phyloP scores from a whole-genome alignment of 495 filamentous ascomycete species.

The Immersiella caudata region DNA sequence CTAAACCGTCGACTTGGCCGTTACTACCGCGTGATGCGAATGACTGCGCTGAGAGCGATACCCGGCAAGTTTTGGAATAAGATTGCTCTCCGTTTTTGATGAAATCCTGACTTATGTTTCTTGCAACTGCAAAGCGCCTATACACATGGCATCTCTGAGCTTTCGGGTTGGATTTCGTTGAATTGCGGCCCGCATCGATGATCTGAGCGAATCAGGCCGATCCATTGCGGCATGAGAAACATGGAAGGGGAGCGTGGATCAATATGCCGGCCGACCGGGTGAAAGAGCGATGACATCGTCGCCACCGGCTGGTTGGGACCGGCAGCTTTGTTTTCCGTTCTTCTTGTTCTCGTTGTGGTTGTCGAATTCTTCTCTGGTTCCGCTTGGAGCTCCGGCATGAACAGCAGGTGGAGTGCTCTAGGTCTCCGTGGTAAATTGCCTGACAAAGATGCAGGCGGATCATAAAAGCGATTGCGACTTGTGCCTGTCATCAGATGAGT shows the following conservation, averaged over 20 bases:
- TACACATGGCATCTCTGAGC: background rate
- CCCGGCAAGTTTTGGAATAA: conserved; percentile 22
- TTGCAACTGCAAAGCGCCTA: background rate
- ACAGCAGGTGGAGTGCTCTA: background rate
- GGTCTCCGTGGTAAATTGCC: background rate
- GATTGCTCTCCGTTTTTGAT: conserved; percentile 8
- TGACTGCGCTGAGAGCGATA: background rate
- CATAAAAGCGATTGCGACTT: background rate
- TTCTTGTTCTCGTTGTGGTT: background rate
- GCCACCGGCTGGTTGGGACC: conserved; percentile 9
- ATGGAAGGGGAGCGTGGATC: conserved; percentile 37
- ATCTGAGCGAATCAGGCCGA: conserved; percentile 16
- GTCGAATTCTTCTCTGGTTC: background rate
- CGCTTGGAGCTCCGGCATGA: background rate
- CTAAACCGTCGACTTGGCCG: background rate
- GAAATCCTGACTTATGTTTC: background rate
- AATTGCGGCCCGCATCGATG: background rate
- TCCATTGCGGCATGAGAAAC: conserved; percentile 11
- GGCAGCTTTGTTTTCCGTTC: background rate
- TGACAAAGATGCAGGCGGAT: background rate
- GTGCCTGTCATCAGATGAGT: background rate
- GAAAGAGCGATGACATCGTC: conserved; percentile 25
- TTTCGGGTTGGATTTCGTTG: background rate
- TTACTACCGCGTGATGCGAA: no score
- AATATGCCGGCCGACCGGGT: conserved; percentile 36